Evolutionary conservation across 306 rosid genomes (phyloP).

Genomic region (Phaseolus lunatus): DNA sequence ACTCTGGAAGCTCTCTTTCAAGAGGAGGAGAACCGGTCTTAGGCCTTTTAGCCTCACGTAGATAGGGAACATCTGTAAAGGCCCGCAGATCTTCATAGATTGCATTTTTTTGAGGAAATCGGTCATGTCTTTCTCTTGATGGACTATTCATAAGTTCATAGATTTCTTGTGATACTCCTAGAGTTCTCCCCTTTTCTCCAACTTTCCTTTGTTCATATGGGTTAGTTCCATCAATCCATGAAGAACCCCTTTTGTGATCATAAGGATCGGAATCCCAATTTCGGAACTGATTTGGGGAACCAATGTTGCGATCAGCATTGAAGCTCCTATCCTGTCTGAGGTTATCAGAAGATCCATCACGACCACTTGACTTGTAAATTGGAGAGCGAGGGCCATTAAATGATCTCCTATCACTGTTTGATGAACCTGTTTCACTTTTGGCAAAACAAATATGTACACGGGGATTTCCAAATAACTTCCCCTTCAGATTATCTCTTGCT

Average conservation of each 20-base stretch:
- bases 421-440: conserved; percentile 81
- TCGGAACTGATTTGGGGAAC: conserved; percentile 63
- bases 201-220: conserved; percentile 64
- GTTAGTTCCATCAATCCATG: conserved; percentile 60
- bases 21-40: conserved; percentile 63
- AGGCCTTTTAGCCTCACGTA: conserved; percentile 69
- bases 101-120: conserved; percentile 58
- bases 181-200: conserved; percentile 65
- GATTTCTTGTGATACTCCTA: conserved; percentile 58
- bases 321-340: conserved; percentile 58
- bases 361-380: conserved; percentile 55
- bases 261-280: conserved; percentile 66
- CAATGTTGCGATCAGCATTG: conserved; percentile 51
- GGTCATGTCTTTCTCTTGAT: conserved; percentile 66
- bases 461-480: conserved; percentile 93
- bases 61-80: conserved; percentile 62
- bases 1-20: conserved; percentile 86
- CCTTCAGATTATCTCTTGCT: conserved; percentile 81
- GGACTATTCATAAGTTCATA: conserved; percentile 65
- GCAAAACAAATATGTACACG: conserved; percentile 97
- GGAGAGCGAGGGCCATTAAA: conserved; percentile 67
- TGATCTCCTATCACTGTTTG: conserved; percentile 73
- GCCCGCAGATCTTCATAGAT: conserved; percentile 71
- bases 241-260: conserved; percentile 60
- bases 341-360: conserved; percentile 63